A percentile compares a stretch with the other conserved stretches of the same genome.
phyloP scores from a whole-genome alignment of 768 basidiomycete genomes.

The Obba rivulosa region DNA sequence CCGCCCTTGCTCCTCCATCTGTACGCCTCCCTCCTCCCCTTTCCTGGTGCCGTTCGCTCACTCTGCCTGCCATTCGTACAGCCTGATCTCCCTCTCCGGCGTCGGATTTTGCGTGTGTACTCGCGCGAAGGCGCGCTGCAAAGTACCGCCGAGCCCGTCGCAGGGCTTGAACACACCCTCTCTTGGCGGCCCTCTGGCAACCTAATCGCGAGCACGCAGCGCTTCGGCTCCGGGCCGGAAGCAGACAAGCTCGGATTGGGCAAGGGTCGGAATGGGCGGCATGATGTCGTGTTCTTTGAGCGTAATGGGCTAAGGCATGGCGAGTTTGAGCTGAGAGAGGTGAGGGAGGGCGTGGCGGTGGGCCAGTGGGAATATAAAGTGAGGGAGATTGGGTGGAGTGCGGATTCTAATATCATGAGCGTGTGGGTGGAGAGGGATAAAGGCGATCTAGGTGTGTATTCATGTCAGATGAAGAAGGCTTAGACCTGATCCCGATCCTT shows the following conservation, averaged over 20 bases:
- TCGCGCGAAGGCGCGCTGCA: slow-evolving; percentile 69
- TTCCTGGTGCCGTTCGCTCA: neutral
- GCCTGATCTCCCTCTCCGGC: slow-evolving; percentile 6
- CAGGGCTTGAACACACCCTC: slow-evolving; percentile 74
- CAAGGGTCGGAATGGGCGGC: slow-evolving; percentile 55
- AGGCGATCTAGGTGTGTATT: slow-evolving; percentile 65
- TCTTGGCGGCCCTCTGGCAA: slow-evolving; percentile 90
- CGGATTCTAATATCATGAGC: slow-evolving; percentile 79
- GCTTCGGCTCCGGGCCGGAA: slow-evolving; percentile 74
- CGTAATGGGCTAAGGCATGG: slow-evolving; percentile 91
- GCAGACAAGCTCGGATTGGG: slow-evolving; percentile 27
- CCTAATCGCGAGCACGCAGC: slow-evolving; percentile 74
- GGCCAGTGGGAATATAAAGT: slow-evolving; percentile 65
- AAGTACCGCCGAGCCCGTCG: slow-evolving; percentile 77
- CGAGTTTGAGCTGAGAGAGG: slow-evolving; percentile 65
- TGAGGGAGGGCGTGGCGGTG: slow-evolving; percentile 17
- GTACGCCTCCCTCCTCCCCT: neutral
- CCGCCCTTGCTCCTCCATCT: slow-evolving; percentile 42
- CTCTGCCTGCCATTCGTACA: neutral
- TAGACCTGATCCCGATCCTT: slow-evolving; percentile 3
- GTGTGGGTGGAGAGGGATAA: slow-evolving; percentile 74
- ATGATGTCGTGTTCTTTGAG: slow-evolving; percentile 93
- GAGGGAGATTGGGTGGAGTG: slow-evolving; percentile 78
- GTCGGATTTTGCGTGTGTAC: slow-evolving; percentile 69
- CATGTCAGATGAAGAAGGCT: neutral